Evolutionary conservation across 768 basidiomycete genomes (phyloP).

Genomic region (Lentinula sp.): DNA sequence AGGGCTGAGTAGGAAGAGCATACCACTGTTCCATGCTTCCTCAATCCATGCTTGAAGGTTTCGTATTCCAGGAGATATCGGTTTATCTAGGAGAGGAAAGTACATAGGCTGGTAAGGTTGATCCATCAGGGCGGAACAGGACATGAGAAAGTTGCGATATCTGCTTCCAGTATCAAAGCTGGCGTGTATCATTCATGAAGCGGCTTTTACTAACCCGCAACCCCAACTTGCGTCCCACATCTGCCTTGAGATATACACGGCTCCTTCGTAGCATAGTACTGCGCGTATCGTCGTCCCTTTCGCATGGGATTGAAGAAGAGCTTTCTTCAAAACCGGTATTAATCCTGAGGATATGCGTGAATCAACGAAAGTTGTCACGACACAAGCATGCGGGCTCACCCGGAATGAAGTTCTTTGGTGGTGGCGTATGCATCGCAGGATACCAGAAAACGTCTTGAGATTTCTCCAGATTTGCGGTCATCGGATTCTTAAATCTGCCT

Average conservation of each 20-base stretch:
- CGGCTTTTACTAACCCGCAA: conserved; percentile 47
- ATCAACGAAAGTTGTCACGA: not conserved
- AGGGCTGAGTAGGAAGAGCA: too few relatives aligned
- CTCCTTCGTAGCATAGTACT: conserved; percentile 55
- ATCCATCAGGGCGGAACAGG: conserved; percentile 64
- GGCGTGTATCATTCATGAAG: conserved; percentile 6
- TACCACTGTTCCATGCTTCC: conserved; percentile 71
- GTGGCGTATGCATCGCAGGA: conserved; percentile 26
- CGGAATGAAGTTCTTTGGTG: conserved; percentile 57
- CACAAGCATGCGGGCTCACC: conserved; percentile 28
- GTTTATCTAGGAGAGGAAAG: conserved; percentile 50
- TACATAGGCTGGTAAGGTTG: conserved; percentile 61
- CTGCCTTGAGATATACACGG: conserved; percentile 55
- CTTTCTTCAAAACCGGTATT: conserved; percentile 55
- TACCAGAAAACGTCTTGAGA: conserved; percentile 64
- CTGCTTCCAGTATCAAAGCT: conserved; percentile 28
- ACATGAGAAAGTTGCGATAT: conserved; percentile 81
- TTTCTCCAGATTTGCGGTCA: conserved; percentile 6
- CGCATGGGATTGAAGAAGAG: conserved; percentile 44
- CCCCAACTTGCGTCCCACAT: conserved; percentile 67
- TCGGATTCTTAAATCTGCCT: conserved; percentile 9
- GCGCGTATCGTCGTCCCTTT: conserved; percentile 48
- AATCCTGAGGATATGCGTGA: conserved; percentile 39
- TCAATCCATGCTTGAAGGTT: conserved; percentile 80
- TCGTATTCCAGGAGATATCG: conserved; percentile 58